Evolutionary conservation across 164 flowering plant genomes (phyloP), one percentile per base, ranked within the genome.

Genomic region (Houttuynia cordata): DNA sequence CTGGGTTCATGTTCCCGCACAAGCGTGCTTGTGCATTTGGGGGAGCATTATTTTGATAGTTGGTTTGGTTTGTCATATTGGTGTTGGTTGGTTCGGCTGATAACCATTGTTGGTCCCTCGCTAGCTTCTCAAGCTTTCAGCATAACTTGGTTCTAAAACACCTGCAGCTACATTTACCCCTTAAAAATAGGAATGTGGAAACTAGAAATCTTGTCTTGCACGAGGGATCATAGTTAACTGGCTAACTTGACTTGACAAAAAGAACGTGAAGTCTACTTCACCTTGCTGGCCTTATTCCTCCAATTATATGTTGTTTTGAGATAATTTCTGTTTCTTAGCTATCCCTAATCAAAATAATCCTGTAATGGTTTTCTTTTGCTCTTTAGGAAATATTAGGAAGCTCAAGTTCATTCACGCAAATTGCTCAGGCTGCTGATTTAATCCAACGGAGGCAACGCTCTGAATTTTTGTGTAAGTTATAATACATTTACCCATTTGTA

Each of bases 381-480:
- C 73, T 64, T 64, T 74, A 89, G 98, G 91, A 78, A 80, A 56
- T 85, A 51, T 51, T 83, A 53, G 67, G 70, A n/a, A 80, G 88
- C 74, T 81, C 83, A 7, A 85, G 82, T 30, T 67, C 79, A 20
- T 74, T 75, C 42, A 73, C 75, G n/a, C 83, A 78, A 67, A 67
- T 40, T 39, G 97, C 96, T 23, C 60, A 61, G 67, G 98, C 98
- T 65, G 98, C 98, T 58, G 97, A 93, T 76, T 58, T 93, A 75
- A 89, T 84, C 66, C 97, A 89, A 64, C 84, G 79, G n/a, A 71
- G 87, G 57, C 97, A 93, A 71, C 90, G 97, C 14, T 84, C 92
- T 17, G 91, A 83, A 34, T 87, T 93, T 74, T 79, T 60, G 20
- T 79, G 98, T 89, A 75, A 79, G 88, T 63, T 62, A 56, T n/a